Percentiles rank a stretch among this genome's conserved stretches.
These are phyloP conservation scores for Wickerhamomyces alni DNA, from an alignment of 805 yeast genomes.

Conservation along the genomic window DNA sequence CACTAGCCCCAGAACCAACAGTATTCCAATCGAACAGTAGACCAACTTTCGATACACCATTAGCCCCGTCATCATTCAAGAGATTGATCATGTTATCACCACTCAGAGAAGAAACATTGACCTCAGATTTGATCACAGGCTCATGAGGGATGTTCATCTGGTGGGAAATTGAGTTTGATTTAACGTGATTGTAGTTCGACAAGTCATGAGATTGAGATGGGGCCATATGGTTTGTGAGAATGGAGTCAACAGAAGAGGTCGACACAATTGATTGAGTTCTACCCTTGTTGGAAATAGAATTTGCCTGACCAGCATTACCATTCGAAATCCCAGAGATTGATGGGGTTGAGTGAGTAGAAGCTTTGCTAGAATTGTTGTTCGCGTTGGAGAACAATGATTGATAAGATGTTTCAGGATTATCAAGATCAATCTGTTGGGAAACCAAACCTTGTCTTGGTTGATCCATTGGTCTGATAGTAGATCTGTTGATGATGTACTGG, in stretches of 20 bases:
- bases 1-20: background rate
- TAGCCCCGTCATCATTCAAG: background rate
- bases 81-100: background rate
- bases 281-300: background rate
- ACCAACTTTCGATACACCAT: background rate
- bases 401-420: background rate
- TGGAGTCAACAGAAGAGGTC: slow-evolving; percentile 1
- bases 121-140: background rate
- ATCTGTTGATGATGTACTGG: background rate
- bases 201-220: background rate
- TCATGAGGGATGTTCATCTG: no score
- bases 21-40: background rate
- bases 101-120: background rate
- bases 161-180: background rate
- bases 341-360: background rate
- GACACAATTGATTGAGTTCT: background rate
- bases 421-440: background rate
- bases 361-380: background rate
- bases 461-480: background rate
- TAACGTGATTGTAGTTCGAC: background rate
- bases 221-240: background rate
- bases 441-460: background rate
- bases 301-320: background rate
- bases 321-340: background rate
- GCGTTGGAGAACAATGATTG: background rate